Evolutionary conservation across 1,284 basidiomycete genomes (phyloP).

Genomic region (Ustilago bromivora): DNA sequence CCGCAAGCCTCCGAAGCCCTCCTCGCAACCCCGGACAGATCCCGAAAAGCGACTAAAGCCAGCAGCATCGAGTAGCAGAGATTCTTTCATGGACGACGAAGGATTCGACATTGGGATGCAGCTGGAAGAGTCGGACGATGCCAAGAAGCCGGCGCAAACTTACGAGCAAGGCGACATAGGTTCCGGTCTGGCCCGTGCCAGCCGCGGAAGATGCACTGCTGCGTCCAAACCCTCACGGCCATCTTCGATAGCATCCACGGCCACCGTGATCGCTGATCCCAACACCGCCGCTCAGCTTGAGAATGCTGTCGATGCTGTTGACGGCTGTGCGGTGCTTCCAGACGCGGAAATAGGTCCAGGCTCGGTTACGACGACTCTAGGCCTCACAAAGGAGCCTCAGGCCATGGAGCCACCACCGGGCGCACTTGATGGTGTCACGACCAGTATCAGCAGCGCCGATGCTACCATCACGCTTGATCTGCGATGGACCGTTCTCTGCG

Average conservation of each 20-base stretch:
- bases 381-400: conserved; percentile 59
- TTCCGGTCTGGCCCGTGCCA: not conserved
- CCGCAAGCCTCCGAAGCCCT: not conserved
- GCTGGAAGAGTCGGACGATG: conserved; percentile 14
- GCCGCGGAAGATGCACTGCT: not conserved
- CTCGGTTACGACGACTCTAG: conserved; percentile 45
- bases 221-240: conserved; percentile 3
- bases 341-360: conserved; percentile 25
- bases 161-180: conserved; percentile 20
- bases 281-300: conserved; percentile 63
- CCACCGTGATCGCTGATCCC: conserved; percentile 53
- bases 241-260: conserved; percentile 8
- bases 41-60: not conserved
- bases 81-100: conserved; percentile 16
- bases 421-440: conserved; percentile 67
- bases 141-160: not conserved
- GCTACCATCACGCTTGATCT: conserved; percentile 68
- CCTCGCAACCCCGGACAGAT: not conserved
- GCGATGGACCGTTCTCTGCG: conserved; percentile 69
- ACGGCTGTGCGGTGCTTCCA: conserved; percentile 9
- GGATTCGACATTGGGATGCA: conserved; percentile 37
- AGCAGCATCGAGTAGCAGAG: not conserved
- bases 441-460: conserved; percentile 60
- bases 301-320: conserved; percentile 34
- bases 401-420: conserved; percentile 56